Evolutionary conservation across 2,329 filamentous ascomycete genomes (phyloP).

Genomic region (Metarhizium anisopliae): DNA sequence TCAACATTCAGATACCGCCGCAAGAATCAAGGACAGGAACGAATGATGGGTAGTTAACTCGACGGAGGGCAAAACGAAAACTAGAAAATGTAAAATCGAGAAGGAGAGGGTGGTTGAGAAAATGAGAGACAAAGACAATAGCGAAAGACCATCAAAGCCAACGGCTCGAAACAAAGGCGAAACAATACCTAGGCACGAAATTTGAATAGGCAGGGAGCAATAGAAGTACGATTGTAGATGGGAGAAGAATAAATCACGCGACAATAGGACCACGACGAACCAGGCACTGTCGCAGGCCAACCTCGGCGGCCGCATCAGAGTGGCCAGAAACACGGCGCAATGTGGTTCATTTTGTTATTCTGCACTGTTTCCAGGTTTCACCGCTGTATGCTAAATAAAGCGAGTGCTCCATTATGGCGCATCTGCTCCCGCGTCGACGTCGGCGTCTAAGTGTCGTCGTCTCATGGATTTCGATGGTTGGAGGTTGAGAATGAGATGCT

Average conservation of each 20-base stretch:
- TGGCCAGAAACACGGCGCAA: neutral
- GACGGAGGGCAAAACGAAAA: neutral
- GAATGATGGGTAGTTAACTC: neutral
- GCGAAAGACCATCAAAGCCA: constrained; percentile 1
- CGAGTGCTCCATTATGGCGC: neutral
- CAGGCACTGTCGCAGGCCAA: neutral
- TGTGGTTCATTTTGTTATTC: neutral
- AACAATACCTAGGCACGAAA: neutral
- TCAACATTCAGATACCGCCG: neutral
- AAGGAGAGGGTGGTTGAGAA: neutral
- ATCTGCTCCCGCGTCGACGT: neutral
- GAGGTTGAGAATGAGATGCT: neutral
- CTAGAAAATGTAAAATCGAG: neutral
- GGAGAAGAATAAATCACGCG: constrained; percentile 6
- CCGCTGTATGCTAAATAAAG: neutral
- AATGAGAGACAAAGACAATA: constrained; percentile 1
- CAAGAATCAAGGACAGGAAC: neutral
- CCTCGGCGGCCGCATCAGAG: neutral
- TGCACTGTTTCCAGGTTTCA: neutral
- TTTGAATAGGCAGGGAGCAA: neutral
- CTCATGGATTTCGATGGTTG: constrained; percentile 1
- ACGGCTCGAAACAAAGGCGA: neutral
- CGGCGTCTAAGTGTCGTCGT: constrained; percentile 1
- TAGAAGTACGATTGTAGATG: neutral
- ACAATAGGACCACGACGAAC: constrained; percentile 4